Conservation (phyloP, 306 rosid species). For the Abrus precatorius region DNA sequence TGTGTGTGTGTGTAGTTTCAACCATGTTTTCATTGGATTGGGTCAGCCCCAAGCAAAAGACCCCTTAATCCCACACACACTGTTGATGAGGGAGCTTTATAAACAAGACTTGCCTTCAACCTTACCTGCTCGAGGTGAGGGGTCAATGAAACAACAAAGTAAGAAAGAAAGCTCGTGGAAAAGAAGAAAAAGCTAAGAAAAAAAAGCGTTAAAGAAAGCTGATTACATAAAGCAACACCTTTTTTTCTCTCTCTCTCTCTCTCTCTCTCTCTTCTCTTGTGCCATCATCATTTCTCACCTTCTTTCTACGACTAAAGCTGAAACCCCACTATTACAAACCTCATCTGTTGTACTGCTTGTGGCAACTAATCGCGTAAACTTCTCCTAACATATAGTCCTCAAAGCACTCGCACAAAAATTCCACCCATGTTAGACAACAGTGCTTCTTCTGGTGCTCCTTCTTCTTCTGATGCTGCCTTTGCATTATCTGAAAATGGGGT, state of each 20-base stretch:
- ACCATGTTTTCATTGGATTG: constrained; percentile 45
- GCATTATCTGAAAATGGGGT: constrained; percentile 64
- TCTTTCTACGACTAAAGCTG: constrained; percentile 64
- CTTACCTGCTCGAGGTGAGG: constrained; percentile 73
- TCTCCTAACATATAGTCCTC: constrained; percentile 27
- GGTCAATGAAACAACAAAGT: constrained; percentile 68
- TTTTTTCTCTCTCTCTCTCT: constrained; percentile 44
- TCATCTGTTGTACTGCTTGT: constrained; percentile 54
- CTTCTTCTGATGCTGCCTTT: constrained; percentile 60
- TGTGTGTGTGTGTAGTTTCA: constrained; percentile 53
- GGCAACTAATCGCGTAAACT: constrained; percentile 29
- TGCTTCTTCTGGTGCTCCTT: constrained; percentile 55
- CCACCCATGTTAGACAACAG: constrained; percentile 72
- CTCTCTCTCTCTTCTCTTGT: not conserved
- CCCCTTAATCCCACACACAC: not conserved
- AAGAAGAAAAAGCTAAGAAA: constrained; percentile 49
- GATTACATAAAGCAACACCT: constrained; percentile 73
- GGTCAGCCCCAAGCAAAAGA: constrained; percentile 45
- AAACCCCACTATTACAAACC: constrained; percentile 57
- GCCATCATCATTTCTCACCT: constrained; percentile 48
- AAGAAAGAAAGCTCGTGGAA: constrained; percentile 55
- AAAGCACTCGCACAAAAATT: constrained; percentile 23
- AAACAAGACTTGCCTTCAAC: constrained; percentile 64
- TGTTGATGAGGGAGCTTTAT: constrained; percentile 55
- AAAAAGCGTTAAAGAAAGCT: constrained; percentile 68